Evolutionary conservation across 2,329 filamentous ascomycete species (phyloP).

Genomic region (Alternaria panax): DNA sequence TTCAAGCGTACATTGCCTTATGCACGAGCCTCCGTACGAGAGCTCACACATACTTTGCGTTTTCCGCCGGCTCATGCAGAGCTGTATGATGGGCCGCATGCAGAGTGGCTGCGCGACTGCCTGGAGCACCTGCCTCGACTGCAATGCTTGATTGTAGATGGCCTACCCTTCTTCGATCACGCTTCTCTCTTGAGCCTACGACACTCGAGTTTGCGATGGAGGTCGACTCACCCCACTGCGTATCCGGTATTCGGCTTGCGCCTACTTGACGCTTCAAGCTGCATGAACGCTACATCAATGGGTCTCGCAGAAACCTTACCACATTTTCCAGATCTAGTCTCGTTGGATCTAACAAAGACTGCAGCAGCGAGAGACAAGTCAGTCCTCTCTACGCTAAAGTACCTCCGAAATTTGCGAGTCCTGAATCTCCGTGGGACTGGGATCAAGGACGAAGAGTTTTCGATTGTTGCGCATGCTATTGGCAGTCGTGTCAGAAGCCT

Average conservation of each 20-base stretch:
- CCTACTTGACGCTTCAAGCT: constrained; percentile 63
- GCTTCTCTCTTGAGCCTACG: constrained; percentile 61
- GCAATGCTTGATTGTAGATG: constrained; percentile 66
- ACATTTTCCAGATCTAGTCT: constrained; percentile 63
- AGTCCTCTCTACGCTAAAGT: constrained; percentile 58
- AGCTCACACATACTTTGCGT: constrained; percentile 67
- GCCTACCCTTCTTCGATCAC: constrained; percentile 69
- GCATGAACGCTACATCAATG: constrained; percentile 65
- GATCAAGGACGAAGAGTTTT: constrained; percentile 61
- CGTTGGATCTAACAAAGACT: constrained; percentile 66
- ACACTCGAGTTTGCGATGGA: constrained; percentile 39
- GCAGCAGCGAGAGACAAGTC: constrained; percentile 56
- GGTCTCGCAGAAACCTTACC: constrained; percentile 61
- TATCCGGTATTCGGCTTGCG: constrained; percentile 58
- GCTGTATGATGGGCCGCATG: constrained; percentile 65
- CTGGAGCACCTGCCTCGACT: constrained; percentile 65
- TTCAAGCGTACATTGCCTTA: constrained; percentile 65
- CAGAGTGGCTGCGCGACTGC: constrained; percentile 66
- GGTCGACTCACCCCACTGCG: constrained; percentile 26
- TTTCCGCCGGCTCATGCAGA: constrained; percentile 67
- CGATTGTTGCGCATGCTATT: constrained; percentile 61
- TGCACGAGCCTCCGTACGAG: constrained; percentile 61
- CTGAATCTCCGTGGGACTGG: constrained; percentile 64
- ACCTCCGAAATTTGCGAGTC: constrained; percentile 61
- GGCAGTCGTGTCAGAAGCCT: constrained; percentile 62